phyloP scores from a whole-genome alignment of 2,329 filamentous ascomycete genomes.

The Sarocladium kiliense region DNA sequence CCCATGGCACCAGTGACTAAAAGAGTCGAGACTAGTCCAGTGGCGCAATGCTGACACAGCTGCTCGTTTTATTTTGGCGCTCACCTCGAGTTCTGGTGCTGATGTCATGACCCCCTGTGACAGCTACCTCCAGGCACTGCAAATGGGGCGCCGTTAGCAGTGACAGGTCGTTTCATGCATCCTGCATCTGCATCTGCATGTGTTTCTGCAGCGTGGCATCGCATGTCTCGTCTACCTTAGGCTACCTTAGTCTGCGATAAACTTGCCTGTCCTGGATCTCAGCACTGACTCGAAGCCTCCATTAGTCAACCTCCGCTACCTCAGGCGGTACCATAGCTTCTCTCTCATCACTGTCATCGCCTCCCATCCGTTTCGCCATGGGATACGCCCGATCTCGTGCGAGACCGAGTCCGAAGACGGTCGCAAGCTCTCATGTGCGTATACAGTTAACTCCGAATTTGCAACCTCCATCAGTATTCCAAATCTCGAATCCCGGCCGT shows the following conservation, averaged over 20 bases:
- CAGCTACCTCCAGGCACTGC: background rate
- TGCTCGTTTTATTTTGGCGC: background rate
- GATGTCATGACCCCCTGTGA: background rate
- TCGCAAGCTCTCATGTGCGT: background rate
- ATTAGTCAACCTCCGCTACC: too few species aligned
- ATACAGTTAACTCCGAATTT: background rate
- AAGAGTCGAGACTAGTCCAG: background rate
- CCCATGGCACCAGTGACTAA: background rate
- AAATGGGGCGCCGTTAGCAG: too few species aligned
- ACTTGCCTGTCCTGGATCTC: background rate
- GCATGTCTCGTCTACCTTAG: background rate
- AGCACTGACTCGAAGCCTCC: too few species aligned
- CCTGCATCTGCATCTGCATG: background rate
- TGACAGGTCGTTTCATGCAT: constrained; percentile 2
- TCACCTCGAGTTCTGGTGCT: background rate
- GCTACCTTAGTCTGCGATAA: background rate
- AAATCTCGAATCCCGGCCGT: background rate
- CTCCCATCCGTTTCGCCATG: background rate
- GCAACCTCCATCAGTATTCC: background rate
- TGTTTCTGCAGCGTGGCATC: background rate
- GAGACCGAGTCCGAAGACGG: background rate
- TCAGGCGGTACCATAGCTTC: too few species aligned
- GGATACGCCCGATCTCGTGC: background rate
- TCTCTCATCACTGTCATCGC: background rate
- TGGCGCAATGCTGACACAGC: background rate